A percentile compares a stretch with the other conserved stretches of the same genome.
Conservation (phyloP, 805 yeast species). For the Candida peoriensis region DNA sequence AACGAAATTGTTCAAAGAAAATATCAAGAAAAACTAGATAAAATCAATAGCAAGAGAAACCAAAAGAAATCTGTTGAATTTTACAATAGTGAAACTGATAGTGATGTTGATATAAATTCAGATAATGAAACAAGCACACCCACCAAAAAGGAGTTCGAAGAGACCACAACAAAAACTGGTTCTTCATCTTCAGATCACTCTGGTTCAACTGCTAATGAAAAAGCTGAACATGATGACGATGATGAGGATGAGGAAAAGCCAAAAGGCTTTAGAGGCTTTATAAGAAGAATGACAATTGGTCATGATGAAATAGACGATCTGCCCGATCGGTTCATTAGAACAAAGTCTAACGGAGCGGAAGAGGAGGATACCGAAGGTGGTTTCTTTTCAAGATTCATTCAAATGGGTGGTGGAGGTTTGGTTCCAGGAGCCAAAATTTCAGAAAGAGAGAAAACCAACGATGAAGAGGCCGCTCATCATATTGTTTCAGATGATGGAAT, state of each 20-base stretch:
- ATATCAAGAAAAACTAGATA: constrained; percentile 15
- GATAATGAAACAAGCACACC: constrained; percentile 7
- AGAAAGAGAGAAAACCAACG: constrained; percentile 15
- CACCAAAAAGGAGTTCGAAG: not conserved
- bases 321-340: constrained; percentile 5
- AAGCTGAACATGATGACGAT: not conserved
- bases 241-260: constrained; percentile 10
- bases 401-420: constrained; percentile 29
- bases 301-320: constrained; percentile 16
- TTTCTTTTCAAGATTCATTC: constrained; percentile 26
- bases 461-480: constrained; percentile 33
- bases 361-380: constrained; percentile 21
- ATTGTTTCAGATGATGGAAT: constrained; percentile 30
- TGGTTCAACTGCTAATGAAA: not conserved
- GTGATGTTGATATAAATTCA: constrained; percentile 21
- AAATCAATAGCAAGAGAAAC: constrained; percentile 11
- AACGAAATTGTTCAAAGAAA: constrained; percentile 9
- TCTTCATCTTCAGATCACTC: not conserved
- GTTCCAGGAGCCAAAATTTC: constrained; percentile 29
- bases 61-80: constrained; percentile 12
- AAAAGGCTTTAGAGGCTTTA: constrained; percentile 13
- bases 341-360: constrained; percentile 14
- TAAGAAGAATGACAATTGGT: constrained; percentile 16
- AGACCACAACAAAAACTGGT: not conserved
- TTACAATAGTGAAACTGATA: constrained; percentile 15